A percentile compares a stretch with the other conserved stretches of the same genome.
Evolutionary conservation across 495 filamentous ascomycete species (phyloP).

Genomic region (Neurospora africana): DNA sequence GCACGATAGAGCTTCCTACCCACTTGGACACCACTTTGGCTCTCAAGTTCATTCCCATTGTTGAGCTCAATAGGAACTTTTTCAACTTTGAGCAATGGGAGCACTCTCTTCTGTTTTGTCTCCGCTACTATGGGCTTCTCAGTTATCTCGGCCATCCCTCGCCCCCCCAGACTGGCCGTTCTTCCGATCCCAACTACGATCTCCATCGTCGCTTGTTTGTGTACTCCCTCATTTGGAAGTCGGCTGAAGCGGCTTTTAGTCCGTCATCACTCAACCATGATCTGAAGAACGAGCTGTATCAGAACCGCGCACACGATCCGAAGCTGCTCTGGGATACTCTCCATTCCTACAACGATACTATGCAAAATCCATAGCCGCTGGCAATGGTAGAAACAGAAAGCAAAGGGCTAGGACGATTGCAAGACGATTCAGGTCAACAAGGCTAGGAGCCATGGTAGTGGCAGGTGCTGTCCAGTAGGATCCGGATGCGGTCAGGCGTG

Average conservation of each 20-base stretch:
- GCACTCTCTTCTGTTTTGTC: not conserved
- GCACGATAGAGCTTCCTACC: not conserved
- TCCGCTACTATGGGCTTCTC: not conserved
- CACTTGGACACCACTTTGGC: not conserved
- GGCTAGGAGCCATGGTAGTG: no score
- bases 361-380: no score
- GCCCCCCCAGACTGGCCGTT: no score
- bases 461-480: no score
- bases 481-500: no score
- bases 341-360: accelerated
- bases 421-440: no score
- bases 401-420: no score
- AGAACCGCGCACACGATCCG: not conserved
- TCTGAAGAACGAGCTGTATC: no score
- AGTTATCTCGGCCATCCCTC: no score
- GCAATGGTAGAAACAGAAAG: no score
- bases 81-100: not conserved
- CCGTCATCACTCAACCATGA: not conserved
- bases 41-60: not conserved
- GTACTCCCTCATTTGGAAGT: not conserved
- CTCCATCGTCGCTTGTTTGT: not conserved
- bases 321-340: not conserved
- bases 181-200: no score
- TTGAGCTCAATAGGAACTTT: not conserved
- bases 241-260: not conserved